phyloP scores from a whole-genome alignment of 2,329 filamentous ascomycete genomes.

The Seiridium cupressi region DNA sequence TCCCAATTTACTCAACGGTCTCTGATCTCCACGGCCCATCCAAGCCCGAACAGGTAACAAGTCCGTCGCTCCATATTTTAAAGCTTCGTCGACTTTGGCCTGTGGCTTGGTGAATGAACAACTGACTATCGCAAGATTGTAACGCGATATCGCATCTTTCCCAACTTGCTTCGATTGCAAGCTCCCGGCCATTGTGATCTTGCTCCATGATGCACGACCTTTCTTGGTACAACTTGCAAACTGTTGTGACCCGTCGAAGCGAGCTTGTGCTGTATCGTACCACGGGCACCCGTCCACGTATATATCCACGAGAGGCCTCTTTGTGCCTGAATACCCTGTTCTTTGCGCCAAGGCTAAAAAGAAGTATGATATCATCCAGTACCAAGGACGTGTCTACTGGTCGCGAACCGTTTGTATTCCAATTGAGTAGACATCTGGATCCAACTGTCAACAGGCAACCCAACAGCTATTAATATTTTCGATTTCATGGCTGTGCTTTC shows the following conservation, averaged over 20 bases:
- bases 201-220: background rate
- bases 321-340: background rate
- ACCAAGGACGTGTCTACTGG: no score
- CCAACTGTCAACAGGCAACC: no score
- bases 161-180: background rate
- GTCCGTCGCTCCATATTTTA: background rate
- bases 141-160: background rate
- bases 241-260: conserved; percentile 2
- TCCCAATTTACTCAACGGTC: background rate
- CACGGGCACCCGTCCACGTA: background rate
- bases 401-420: no score
- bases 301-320: no score
- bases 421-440: no score
- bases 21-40: background rate
- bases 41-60: background rate
- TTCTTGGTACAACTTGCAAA: background rate
- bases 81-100: conserved; percentile 3
- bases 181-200: background rate
- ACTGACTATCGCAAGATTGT: background rate
- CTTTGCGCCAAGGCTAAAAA: background rate
- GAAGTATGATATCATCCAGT: no score
- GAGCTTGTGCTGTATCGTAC: background rate
- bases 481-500: no score
- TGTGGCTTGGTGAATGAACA: background rate
- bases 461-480: no score